Conservation (phyloP, 208 protist species). For the Trypanosoma caninum region DNA sequence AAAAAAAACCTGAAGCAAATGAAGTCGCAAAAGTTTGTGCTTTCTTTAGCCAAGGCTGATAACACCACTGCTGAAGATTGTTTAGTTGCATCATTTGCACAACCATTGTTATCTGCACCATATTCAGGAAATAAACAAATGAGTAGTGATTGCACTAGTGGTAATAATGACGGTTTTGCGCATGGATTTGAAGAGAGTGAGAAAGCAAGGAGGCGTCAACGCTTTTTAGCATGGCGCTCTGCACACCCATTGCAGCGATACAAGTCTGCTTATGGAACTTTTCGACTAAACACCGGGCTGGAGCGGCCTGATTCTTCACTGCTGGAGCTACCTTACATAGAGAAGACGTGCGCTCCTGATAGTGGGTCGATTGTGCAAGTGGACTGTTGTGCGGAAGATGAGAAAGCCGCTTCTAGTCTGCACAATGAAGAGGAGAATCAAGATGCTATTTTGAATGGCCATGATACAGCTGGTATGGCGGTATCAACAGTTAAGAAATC, state of each 20-base stretch:
- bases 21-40: constrained; percentile 18
- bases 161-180: neutral
- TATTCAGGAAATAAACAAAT: neutral
- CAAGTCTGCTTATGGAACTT: constrained; percentile 39
- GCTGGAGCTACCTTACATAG: constrained; percentile 29
- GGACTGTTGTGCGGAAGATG: neutral
- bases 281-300: constrained; percentile 72
- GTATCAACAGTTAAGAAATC: no score
- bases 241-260: constrained; percentile 32
- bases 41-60: constrained; percentile 9
- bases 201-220: constrained; percentile 25
- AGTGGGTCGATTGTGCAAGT: neutral
- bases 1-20: neutral
- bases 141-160: neutral
- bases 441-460: neutral
- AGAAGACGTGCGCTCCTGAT: neutral
- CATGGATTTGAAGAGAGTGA: neutral
- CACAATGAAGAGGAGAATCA: neutral
- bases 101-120: constrained; percentile 9
- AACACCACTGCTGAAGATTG: neutral
- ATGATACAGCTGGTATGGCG: constrained; percentile 13
- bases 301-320: constrained; percentile 38
- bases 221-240: constrained; percentile 62
- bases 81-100: neutral
- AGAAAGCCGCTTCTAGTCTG: neutral